Conservation (phyloP, 202 grass and related monocot species). For the Panicum hallii region DNA sequence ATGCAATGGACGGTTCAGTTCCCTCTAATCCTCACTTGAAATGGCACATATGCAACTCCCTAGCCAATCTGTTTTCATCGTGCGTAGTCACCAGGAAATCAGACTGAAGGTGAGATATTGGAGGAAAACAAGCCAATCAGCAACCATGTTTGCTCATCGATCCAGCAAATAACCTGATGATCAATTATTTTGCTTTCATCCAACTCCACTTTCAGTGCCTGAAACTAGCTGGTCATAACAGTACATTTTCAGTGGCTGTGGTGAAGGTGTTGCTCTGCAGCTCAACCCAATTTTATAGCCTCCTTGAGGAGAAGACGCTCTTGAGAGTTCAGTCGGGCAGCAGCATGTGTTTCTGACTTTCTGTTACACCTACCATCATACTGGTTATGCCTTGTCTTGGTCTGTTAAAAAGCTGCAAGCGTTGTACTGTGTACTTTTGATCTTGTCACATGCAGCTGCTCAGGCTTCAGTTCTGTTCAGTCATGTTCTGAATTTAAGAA, state of each 20-base stretch:
- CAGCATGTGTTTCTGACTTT: neutral
- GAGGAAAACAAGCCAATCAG: neutral
- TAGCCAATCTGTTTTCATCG: neutral
- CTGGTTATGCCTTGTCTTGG: neutral
- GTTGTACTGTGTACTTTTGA: too few relatives aligned
- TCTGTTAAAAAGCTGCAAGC: neutral
- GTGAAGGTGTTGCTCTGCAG: neutral
- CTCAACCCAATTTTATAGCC: neutral
- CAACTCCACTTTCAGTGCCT: conserved; percentile 49
- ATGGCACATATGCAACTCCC: neutral
- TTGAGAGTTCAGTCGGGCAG: neutral
- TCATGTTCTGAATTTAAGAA: too few relatives aligned
- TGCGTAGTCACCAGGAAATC: neutral
- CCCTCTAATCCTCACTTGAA: conserved; percentile 46
- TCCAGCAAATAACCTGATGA: neutral
- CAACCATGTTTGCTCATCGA: neutral
- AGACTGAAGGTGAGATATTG: conserved; percentile 51
- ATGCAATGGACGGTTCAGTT: conserved; percentile 37
- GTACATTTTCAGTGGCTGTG: neutral
- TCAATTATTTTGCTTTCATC: conserved; percentile 40
- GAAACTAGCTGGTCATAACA: neutral
- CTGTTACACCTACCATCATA: neutral
- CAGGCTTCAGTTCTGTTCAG: too few relatives aligned
- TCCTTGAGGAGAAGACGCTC: neutral
- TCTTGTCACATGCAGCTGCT: too few relatives aligned